Conservation (phyloP, 2,329 filamentous ascomycete species). For the Dactylonectria estremocensis region DNA sequence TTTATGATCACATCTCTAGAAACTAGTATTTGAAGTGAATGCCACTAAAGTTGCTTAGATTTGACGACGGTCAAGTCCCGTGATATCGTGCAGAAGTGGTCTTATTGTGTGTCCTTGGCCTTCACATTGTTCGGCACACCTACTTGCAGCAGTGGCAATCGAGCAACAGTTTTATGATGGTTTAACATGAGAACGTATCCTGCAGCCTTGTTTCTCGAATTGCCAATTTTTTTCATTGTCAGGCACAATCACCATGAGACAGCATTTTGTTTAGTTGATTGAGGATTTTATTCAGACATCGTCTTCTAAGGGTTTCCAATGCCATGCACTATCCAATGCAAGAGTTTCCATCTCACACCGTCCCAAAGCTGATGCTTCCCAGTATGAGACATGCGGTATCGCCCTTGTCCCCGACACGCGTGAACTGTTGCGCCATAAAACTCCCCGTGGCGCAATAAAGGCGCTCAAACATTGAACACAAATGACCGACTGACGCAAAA, state of each 20-base stretch:
- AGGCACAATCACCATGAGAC: neutral
- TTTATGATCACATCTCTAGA: no score
- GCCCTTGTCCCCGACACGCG: slow-evolving; percentile 15
- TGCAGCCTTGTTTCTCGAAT: neutral
- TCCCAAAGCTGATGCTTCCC: slow-evolving; percentile 23
- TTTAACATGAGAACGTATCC: neutral
- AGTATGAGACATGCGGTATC: slow-evolving; percentile 11
- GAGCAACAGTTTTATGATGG: no score
- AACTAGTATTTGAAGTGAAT: neutral
- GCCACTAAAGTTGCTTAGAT: neutral
- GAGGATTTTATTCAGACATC: slow-evolving; percentile 21
- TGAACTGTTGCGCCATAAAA: slow-evolving; percentile 24
- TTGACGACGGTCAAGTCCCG: neutral
- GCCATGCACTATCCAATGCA: slow-evolving; percentile 19
- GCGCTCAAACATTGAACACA: slow-evolving; percentile 11
- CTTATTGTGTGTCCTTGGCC: neutral
- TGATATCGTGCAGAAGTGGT: neutral
- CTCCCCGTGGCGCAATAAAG: slow-evolving; percentile 19
- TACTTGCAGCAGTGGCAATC: no score
- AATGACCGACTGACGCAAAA: slow-evolving; percentile 26
- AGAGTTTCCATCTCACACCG: slow-evolving; percentile 12
- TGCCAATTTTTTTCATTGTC: neutral
- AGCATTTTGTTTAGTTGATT: neutral
- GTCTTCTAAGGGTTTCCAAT: slow-evolving; percentile 10
- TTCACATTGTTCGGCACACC: no score